Evolutionary conservation across 345 rosid genomes (phyloP).

Genomic region (Salix koriyanagi): DNA sequence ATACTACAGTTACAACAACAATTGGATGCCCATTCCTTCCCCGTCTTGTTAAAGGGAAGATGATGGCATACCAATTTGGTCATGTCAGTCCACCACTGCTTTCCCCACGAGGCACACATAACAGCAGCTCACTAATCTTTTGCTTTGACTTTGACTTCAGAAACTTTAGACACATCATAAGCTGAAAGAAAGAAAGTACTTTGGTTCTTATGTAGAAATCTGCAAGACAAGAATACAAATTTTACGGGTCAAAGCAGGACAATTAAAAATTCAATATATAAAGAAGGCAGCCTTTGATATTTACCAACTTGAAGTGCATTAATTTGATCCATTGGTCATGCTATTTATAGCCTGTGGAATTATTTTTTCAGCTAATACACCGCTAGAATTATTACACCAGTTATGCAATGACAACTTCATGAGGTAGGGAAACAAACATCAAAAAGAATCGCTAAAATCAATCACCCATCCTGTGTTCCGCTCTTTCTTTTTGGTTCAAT

Average conservation of each 20-base stretch:
- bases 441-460: too few relatives aligned
- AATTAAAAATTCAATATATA: background rate
- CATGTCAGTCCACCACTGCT: background rate
- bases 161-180: conserved; percentile 51
- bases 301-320: too few relatives aligned
- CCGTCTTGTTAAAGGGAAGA: conserved; percentile 4
- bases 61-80: background rate
- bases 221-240: conserved; percentile 22
- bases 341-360: too few relatives aligned
- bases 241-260: background rate
- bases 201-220: conserved; percentile 93
- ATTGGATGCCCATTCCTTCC: conserved; percentile 12
- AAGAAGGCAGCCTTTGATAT: too few relatives aligned
- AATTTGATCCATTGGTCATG: too few relatives aligned
- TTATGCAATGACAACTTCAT: too few relatives aligned
- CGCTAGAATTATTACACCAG: too few relatives aligned
- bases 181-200: conserved; percentile 66
- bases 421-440: too few relatives aligned
- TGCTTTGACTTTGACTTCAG: conserved; percentile 68
- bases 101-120: background rate
- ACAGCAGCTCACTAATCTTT: conserved; percentile 47
- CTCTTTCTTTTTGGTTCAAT: too few relatives aligned
- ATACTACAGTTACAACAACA: conserved; percentile 37
- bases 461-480: too few relatives aligned
- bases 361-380: too few relatives aligned